These are phyloP conservation scores for Suhomyces chickasaworum DNA, from an alignment of 1,139 yeast genomes.

Conservation along the genomic window DNA sequence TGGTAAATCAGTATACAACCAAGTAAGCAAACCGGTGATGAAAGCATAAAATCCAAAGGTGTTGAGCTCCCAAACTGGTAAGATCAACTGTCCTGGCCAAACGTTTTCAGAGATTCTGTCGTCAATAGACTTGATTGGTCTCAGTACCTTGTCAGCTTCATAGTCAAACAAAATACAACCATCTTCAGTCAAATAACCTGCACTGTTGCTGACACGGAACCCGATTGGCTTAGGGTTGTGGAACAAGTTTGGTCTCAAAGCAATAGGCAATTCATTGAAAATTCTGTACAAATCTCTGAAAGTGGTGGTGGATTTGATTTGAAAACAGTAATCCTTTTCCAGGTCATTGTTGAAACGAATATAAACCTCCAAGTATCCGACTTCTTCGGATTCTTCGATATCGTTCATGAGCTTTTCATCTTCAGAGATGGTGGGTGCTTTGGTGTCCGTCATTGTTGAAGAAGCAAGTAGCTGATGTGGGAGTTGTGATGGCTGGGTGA, in stretches of 20 bases:
- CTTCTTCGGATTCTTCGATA: conserved; percentile 54
- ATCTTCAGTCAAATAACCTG: conserved; percentile 82
- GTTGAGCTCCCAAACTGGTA: conserved; percentile 77
- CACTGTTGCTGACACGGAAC: conserved; percentile 67
- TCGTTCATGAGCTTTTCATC: conserved; percentile 56
- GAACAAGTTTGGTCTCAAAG: conserved; percentile 78
- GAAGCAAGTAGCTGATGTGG: not conserved
- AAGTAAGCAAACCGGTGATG: conserved; percentile 49
- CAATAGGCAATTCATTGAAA: conserved; percentile 67
- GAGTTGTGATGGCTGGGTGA: conserved; percentile 1
- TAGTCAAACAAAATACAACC: conserved; percentile 75
- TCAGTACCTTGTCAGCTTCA: conserved; percentile 48
- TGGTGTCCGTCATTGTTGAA: conserved; percentile 6
- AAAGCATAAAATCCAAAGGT: conserved; percentile 49
- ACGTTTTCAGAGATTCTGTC: conserved; percentile 58
- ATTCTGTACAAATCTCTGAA: conserved; percentile 62
- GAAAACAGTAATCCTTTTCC: conserved; percentile 90
- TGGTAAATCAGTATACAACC: conserved; percentile 95
- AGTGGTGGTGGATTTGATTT: conserved; percentile 57
- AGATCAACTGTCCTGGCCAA: conserved; percentile 89
- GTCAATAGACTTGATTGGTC: conserved; percentile 46
- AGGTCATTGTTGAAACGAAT: conserved; percentile 81
- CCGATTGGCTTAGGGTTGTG: conserved; percentile 65
- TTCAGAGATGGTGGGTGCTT: conserved; percentile 3
- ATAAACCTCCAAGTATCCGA: conserved; percentile 59